A percentile compares a stretch with the other conserved stretches of the same genome.
Conservation (phyloP, 306 rosid genomes). For the Elaeagnus macrophylla region DNA sequence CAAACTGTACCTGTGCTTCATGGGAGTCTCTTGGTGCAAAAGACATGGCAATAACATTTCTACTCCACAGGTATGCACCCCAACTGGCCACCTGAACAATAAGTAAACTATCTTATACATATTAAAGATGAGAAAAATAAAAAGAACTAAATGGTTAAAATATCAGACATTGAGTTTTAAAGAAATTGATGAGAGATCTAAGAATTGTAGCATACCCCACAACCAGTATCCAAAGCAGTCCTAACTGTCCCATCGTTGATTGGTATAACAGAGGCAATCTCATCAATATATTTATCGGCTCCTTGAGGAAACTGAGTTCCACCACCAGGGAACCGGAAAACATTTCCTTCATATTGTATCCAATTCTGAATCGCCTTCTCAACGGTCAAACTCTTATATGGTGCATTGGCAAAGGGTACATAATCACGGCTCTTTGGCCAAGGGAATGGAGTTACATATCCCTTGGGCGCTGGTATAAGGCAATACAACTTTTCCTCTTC, state of each 20-base stretch:
- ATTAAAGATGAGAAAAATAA: conserved; percentile 4
- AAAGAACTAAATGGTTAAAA: background rate
- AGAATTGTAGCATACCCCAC: conserved; percentile 67
- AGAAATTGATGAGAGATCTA: conserved; percentile 8
- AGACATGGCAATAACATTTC: conserved; percentile 87
- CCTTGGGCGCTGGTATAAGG: conserved; percentile 87
- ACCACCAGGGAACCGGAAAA: conserved; percentile 89
- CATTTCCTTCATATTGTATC: conserved; percentile 95
- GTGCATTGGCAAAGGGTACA: conserved; percentile 96
- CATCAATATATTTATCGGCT: conserved; percentile 87
- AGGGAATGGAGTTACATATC: conserved; percentile 92
- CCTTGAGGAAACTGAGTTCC: conserved; percentile 98
- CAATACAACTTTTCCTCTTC: conserved; percentile 81
- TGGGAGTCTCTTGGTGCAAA: conserved; percentile 96
- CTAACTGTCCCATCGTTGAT: conserved; percentile 79
- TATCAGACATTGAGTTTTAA: background rate
- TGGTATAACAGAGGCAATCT: conserved; percentile 88
- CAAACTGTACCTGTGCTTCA: conserved; percentile 97
- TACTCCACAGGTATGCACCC: conserved; percentile 95
- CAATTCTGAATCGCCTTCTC: conserved; percentile 99
- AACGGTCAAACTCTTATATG: conserved; percentile 91
- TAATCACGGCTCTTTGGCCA: conserved; percentile 98
- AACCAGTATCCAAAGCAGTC: conserved; percentile 94
- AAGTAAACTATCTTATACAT: conserved; percentile 13
- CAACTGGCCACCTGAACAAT: conserved; percentile 79